Conservation (phyloP, 805 yeast species). For the Ogataea pilisensis region DNA sequence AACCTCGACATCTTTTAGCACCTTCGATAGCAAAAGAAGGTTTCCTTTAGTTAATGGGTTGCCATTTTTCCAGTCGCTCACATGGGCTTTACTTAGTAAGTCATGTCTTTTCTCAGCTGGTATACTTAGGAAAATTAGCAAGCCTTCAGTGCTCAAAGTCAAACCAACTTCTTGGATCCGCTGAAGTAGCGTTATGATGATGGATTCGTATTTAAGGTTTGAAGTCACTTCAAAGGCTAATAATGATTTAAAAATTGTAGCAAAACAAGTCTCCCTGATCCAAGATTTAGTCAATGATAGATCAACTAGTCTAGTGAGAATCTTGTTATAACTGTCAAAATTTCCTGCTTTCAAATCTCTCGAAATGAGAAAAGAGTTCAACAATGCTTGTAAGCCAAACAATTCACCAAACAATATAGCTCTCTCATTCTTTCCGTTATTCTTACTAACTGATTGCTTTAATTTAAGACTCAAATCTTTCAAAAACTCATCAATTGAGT, state of each 20-base stretch:
- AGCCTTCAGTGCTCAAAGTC: slow-evolving; percentile 71
- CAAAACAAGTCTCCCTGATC: slow-evolving; percentile 80
- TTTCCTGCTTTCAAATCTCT: slow-evolving; percentile 17
- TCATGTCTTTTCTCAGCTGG: slow-evolving; percentile 28
- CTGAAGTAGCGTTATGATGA: slow-evolving; percentile 29
- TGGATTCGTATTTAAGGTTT: slow-evolving; percentile 7
- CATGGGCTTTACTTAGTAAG: slow-evolving; percentile 15
- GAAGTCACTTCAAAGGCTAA: slow-evolving; percentile 19
- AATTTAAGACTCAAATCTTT: slow-evolving; percentile 33
- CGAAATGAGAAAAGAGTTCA: slow-evolving; percentile 46
- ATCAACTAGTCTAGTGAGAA: slow-evolving; percentile 47
- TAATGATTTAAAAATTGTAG: slow-evolving; percentile 60
- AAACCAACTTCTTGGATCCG: slow-evolving; percentile 50
- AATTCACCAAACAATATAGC: slow-evolving; percentile 75
- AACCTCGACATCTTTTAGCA: slow-evolving; percentile 54
- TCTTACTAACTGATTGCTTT: slow-evolving; percentile 34
- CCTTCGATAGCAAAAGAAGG: slow-evolving; percentile 53
- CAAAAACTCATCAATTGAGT: slow-evolving; percentile 38
- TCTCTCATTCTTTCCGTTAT: slow-evolving; percentile 81
- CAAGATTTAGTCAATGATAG: slow-evolving; percentile 68
- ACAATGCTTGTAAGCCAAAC: slow-evolving; percentile 76
- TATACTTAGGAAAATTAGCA: slow-evolving; percentile 62
- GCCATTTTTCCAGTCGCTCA: slow-evolving; percentile 57
- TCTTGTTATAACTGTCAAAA: slow-evolving; percentile 33
- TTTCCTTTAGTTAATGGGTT: slow-evolving; percentile 77